Base-by-base conservation (phyloP, 495 filamentous ascomycete species). In the Daldinia vernicosa region DNA sequence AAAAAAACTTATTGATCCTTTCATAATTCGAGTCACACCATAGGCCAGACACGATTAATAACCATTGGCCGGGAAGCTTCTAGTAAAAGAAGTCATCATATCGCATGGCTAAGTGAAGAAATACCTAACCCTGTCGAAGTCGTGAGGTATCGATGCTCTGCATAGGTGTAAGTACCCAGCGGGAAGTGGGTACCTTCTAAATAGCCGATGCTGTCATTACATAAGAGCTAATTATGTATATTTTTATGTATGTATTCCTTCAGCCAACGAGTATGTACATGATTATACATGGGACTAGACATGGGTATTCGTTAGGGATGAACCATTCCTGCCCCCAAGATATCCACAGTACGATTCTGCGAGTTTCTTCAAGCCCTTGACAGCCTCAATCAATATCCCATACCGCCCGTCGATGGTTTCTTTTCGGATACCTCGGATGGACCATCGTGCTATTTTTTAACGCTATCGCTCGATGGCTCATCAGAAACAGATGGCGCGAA, bases 391-490 rank as follows among this genome's bases (percentile, higher is more conserved):
- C 6, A 53, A 56, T 22, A 56, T 35, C 51, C 65, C 70, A 61
- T 71, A 69, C 65, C 66, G 66, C 70, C 17, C 61, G 52, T 73
- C 69, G 58, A 28, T 52, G 51, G 50, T 56, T 19, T 56, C 14
- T 47, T 61, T 60, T 69, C 70, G 70, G 70, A 73, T 69, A 56
- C 62, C 28, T 73, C 70, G 70, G 70, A 73, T 73, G n/a, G 33
- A 14, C 62, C 64, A 69, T 73, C 70, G 70, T 69, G 63, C 70
- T 73, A 69, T 73, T 66, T 67, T 60, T 19, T 55, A 39, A 66
- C 37, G 57, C 70, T 73, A 69, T 73, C 66, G 57, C 65, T 66
- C 58, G 55, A 66, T 52, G 66, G 62, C 56, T 65, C 56, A 37
- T 58, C 54, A 66, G 70, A 69, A 58, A 69, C 60, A 66, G 52